Base-by-base conservation (phyloP, 805 yeast species). In the Metschnikowia lunata region DNA sequence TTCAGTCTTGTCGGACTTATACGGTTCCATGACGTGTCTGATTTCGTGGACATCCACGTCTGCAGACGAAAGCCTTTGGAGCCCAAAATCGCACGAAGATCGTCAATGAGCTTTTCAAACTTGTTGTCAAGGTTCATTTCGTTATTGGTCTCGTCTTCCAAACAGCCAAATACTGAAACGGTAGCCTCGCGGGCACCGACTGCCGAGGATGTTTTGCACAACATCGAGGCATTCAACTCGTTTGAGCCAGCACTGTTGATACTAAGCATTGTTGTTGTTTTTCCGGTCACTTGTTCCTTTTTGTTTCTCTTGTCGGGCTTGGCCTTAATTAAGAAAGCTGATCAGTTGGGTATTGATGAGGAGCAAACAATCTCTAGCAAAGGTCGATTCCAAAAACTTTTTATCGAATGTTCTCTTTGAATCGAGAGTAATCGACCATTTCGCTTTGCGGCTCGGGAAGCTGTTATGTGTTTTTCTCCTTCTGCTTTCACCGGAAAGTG, bases 41-140 rank as follows among this genome's bases (percentile, higher is more conserved):
- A 83, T 64, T 23, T 67, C 50, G 28, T 62, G 67, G 45, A 77
- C 74, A 54, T 83, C 81, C 33, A 83, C 75, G 39, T 80, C 85
- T 7, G 64, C 69, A 3, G 73, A 58, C 1, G 71, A 43, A 72
- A 55, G 0, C 73, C 73, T 47, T 62, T 61, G 44, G 62, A 59
- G 14, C 63, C 67, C 40, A 67, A 55, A 10, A 63, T 36, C 14
- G 42, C 51, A 34, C 62, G 56, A 31, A 67, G 58, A 40, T 57
- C 49, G 30, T 42, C 46, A 40, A 70, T 64, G 43, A 70, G 60
- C 41, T 52, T 39, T 31, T 51, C 55, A 39, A 60, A 48, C 18
- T 47, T 40, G 39, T 50, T 48, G 35, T 49, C 51, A 31, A 53
- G 30, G 15, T 46, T 47, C 33, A 53, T 39, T 31, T 53, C 53